These are phyloP conservation scores for Pestalotiopsis sp. DNA, from an alignment of 2,329 filamentous ascomycete genomes.

Conservation along the genomic window DNA sequence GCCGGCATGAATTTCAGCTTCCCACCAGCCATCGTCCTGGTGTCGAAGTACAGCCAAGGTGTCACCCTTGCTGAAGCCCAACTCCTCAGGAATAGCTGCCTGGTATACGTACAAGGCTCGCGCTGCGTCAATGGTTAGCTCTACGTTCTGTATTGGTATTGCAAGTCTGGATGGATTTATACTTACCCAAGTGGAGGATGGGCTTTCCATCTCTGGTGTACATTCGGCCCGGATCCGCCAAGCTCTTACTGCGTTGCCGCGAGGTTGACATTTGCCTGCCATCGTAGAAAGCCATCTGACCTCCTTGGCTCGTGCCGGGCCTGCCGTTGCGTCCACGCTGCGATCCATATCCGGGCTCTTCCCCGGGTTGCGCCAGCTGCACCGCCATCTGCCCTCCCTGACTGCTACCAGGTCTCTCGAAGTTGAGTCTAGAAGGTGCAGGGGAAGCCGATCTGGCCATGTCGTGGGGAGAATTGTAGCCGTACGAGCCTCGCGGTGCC, in stretches of 20 bases:
- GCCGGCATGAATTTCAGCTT: slow-evolving; percentile 83
- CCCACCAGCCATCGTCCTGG: slow-evolving; percentile 99
- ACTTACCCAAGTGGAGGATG: slow-evolving; percentile 93
- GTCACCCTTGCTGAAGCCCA: slow-evolving; percentile 91
- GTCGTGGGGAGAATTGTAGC: slow-evolving; percentile 54
- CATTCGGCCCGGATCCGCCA: slow-evolving; percentile 79
- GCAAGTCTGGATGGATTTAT: background rate
- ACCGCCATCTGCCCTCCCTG: slow-evolving; percentile 65
- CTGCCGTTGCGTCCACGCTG: slow-evolving; percentile 51
- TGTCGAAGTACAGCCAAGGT: slow-evolving; percentile 84
- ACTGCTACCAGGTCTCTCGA: slow-evolving; percentile 53
- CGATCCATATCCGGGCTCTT: slow-evolving; percentile 58
- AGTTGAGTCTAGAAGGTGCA: slow-evolving; percentile 46
- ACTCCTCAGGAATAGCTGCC: slow-evolving; percentile 92
- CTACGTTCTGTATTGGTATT: slow-evolving; percentile 21
- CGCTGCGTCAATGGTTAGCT: slow-evolving; percentile 54
- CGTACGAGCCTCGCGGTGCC: slow-evolving; percentile 49
- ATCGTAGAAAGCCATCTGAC: slow-evolving; percentile 60
- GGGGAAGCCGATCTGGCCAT: slow-evolving; percentile 51
- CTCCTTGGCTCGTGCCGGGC: slow-evolving; percentile 50
- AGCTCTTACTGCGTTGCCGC: slow-evolving; percentile 75
- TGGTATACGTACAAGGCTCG: slow-evolving; percentile 93
- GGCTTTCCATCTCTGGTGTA: slow-evolving; percentile 84
- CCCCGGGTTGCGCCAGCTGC: slow-evolving; percentile 63
- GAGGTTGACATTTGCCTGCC: slow-evolving; percentile 45